phyloP scores from a whole-genome alignment of 2,329 filamentous ascomycete species.

The Penicillium sp. region DNA sequence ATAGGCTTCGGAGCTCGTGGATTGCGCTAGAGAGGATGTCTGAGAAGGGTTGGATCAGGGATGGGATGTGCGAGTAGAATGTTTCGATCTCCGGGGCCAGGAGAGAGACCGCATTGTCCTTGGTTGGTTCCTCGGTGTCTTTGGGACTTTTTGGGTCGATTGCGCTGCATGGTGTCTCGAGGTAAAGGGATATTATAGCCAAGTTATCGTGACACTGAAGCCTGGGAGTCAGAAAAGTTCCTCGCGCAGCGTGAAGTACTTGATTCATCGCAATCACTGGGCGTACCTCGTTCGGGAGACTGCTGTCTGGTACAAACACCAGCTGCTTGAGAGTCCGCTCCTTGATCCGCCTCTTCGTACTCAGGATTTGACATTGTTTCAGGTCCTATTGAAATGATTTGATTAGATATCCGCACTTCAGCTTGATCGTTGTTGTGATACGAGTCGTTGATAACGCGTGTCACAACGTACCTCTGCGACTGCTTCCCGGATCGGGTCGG shows the following conservation, averaged over 20 bases:
- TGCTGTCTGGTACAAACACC: constrained; percentile 33
- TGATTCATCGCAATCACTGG: not conserved
- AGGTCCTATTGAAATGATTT: constrained; percentile 29
- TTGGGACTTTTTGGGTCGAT: constrained; percentile 18
- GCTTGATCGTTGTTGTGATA: not conserved
- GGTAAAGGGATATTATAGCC: constrained; percentile 38
- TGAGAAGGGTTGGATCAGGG: constrained; percentile 26
- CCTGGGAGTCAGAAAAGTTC: not conserved
- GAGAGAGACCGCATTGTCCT: constrained; percentile 30
- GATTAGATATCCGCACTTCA: not conserved
- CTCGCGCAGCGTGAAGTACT: not conserved
- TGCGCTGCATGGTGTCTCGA: constrained; percentile 28
- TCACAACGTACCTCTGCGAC: constrained; percentile 33
- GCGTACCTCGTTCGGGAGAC: constrained; percentile 35
- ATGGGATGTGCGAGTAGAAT: constrained; percentile 33
- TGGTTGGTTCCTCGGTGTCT: constrained; percentile 11
- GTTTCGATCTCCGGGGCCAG: constrained; percentile 35
- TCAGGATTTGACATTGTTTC: constrained; percentile 31
- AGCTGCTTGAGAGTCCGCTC: constrained; percentile 31
- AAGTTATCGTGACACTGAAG: constrained; percentile 36
- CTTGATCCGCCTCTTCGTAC: constrained; percentile 35
- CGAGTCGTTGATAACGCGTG: not conserved
- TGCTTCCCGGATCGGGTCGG: constrained; percentile 29
- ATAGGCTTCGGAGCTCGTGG: constrained; percentile 25
- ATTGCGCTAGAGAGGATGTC: constrained; percentile 25